Evolutionary conservation across 257 asterid species (phyloP), one percentile per base, ranked within the genome.

Genomic region (Solanum stenotomum): DNA sequence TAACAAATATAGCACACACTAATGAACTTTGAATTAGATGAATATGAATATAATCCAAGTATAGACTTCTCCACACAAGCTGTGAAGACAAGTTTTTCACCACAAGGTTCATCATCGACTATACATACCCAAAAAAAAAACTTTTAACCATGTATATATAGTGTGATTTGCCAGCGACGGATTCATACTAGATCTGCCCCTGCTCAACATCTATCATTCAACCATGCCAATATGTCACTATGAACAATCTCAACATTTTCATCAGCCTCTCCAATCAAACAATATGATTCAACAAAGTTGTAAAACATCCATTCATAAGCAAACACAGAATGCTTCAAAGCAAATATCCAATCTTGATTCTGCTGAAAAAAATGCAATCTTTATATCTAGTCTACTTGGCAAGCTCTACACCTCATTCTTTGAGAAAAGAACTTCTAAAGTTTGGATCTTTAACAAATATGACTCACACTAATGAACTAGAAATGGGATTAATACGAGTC

Each of bases 211-310:
- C 94, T 90, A 13, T 94, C 91, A 40, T 89, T 90, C 96, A 95
- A 89, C 98, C 98, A 95, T 75, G 88, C 89, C 68, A 94, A 88
- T 11, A 96, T 89, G 91, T 94, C 96, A 12, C 70, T 71, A 96
- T 5, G 6, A 15, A 15, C 98, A 91, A 89, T 82, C 46, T 87
- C 97, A 76, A 95, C 89, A 92, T 93, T 96, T 12, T 95, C 97
- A 89, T 95, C 96, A 10, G 97, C 92, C 84, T 96, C 99, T 40
- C 99, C 98, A 27, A 94, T 93, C 93, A 94, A 59, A 59, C 92
- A 96, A 88, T 71, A 71, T 71, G 40, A 16, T 31, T 71, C 78
- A 31, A 31, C 40, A 71, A 33, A 1, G 42, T 72, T 18, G 15
- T 72, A 72, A 72, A 23, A 72, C 78, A 72, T 72, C 15, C 42